Conservation (phyloP, 2,329 filamentous ascomycete species). For the Helminthosporium solani region DNA sequence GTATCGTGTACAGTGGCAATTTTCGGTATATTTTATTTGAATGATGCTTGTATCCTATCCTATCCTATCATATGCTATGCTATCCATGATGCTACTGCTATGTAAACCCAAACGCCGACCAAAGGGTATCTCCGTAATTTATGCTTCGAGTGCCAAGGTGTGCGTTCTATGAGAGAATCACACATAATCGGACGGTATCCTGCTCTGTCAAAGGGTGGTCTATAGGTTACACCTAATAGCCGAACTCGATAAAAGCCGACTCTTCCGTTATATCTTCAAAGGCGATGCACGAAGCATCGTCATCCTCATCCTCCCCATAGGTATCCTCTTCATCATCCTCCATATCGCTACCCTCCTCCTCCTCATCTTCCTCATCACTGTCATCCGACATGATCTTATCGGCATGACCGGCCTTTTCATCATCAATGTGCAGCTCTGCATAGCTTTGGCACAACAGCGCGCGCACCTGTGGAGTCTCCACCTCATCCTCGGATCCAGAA, state of each 20-base stretch:
- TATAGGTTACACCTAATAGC: neutral
- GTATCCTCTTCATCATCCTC: neutral
- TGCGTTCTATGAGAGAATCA: no score
- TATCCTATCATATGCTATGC: no score
- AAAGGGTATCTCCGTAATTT: no score
- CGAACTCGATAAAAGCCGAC: conserved; percentile 2
- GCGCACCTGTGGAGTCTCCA: neutral
- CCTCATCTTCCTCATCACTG: conserved; percentile 2
- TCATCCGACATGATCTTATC: neutral
- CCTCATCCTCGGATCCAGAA: neutral
- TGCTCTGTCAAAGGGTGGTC: no score
- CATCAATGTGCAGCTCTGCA: neutral
- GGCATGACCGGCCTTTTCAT: neutral
- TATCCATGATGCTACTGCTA: no score
- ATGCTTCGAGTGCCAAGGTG: no score
- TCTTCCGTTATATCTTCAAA: neutral
- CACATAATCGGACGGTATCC: no score
- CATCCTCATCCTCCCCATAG: neutral
- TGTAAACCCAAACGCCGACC: no score
- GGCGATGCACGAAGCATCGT: neutral
- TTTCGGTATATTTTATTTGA: no score
- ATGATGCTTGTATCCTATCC: no score
- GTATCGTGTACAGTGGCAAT: no score
- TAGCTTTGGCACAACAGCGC: neutral
- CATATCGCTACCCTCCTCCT: neutral